Base-by-base conservation (phyloP, 768 basidiomycete species). In the Tylopilus sp. region DNA sequence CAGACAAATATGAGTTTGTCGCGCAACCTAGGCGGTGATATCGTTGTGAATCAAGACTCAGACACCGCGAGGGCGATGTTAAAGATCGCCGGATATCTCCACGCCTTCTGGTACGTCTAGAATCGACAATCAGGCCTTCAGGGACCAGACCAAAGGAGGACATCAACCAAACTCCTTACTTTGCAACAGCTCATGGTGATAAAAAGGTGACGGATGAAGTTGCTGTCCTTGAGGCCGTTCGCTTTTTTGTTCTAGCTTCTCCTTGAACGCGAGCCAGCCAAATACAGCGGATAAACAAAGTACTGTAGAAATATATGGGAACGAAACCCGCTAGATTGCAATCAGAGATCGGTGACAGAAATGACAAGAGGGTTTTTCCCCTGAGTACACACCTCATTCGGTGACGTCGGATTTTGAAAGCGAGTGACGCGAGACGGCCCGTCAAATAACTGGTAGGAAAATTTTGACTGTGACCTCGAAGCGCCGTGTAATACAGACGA, bases 361-460 rank as follows among this genome's bases (percentile, higher is more conserved):
- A 37, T 11, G 4, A 25, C 21, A 17, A 33, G 38, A 26, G 12
- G 26, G 41, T 2, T 22, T 48, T 12, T n/a, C 21, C 10, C 14
- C 61, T 28, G n/a, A n/a, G n/a, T n/a, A 63, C 61, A 14, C 51
- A 56, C 67, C 59, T 57, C 49, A 17, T 53, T 41, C 6, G 31
- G 50, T 9, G 48, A 30, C 2, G 50, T 19, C 44, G 56, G 50
- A 12, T 61, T 58, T 54, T 24, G 56, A 29, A 61, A 61, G 33
- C 55, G 61, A 19, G 37, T 56, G 37, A 63, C 57, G 26, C 72
- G 68, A 6, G 79, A 77, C 17, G 79, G 79, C 3, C 78, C 78
- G 25, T 79, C 78, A 53, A 79, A 80, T 16, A 76, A 47, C 57
- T 73, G 65, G 25, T 68, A 61, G 22, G 74, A 51, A 16, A 69